Evolutionary conservation across 2,329 filamentous ascomycete genomes (phyloP), one percentile per base, ranked within the genome.

Genomic region (Aspergillus awamori): DNA sequence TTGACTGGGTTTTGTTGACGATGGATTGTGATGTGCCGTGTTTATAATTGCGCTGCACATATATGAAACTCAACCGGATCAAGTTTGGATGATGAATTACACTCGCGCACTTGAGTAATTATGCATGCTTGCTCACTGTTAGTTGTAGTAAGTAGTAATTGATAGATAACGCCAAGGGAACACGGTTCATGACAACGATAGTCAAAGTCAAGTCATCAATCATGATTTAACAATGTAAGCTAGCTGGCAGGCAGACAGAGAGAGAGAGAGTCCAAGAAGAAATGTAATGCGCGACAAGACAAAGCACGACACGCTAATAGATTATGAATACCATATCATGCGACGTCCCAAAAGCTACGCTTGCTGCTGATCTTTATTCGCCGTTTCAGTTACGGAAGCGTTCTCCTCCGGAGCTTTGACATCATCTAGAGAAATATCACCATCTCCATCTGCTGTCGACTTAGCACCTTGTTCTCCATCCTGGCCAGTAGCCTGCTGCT

Each of bases 351-450:
- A 36, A 36, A 30, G 11, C 38, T 57, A 28, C n/a, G 22, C 22
- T 39, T 36, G 20, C 53, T 56, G 30, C 33, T 52, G 28, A 5
- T 56, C 43, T 51, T 59, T 51, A 8, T 53, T 49, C 38, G 13
- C 51, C 52, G 30, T 57, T 59, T 55, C 65, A 60, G 33, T 38
- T n/a, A 28, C 47, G 15, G 57, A 15, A 22, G 58, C 45, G 47
- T 63, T 70, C 45, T 61, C 64, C 41, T 56, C 59, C 15, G 17
- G 56, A 13, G 61, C 61, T 28, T 67, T 70, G 11, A 65, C 65
- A 64, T 77, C 77, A 5, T 70, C 72, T 20, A 79, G 69, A 26
- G 74, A 70, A 55, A 79, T 77, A 56, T 80, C 78, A 6, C 75
- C 77, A 56, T 79, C 67, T 2, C 49, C 62, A 55, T 63, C 65